These are phyloP conservation scores for Cercospora nicotianae DNA, from an alignment of 2,329 filamentous ascomycete species.

Conservation along the genomic window DNA sequence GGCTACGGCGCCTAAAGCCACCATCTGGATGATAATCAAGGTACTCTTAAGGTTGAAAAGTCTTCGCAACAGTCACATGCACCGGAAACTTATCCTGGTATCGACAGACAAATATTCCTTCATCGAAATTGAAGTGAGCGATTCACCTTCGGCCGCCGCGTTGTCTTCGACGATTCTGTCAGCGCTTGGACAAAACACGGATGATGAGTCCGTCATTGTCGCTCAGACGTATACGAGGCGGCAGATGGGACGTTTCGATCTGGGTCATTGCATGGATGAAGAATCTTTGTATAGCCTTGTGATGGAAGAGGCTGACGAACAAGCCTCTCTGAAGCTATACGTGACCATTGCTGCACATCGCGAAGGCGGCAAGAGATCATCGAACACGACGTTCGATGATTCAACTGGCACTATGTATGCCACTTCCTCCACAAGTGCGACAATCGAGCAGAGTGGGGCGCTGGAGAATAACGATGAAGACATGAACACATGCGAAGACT, in stretches of 20 bases:
- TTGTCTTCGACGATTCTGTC: neutral
- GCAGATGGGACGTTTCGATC: neutral
- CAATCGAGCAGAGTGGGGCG: too few relatives aligned
- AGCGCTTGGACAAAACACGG: neutral
- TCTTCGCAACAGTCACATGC: neutral
- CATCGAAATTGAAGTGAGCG: neutral
- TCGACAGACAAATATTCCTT: neutral
- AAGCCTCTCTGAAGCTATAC: neutral
- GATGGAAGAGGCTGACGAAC: neutral
- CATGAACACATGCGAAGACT: too few relatives aligned
- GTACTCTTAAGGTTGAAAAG: neutral
- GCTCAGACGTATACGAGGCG: neutral
- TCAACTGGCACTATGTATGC: too few relatives aligned
- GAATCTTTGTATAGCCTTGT: neutral
- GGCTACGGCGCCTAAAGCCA: neutral
- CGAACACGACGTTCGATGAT: too few relatives aligned
- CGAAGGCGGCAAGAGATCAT: too few relatives aligned
- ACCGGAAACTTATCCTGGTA: neutral
- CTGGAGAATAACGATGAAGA: too few relatives aligned
- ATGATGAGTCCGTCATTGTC: neutral
- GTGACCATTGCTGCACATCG: too few relatives aligned
- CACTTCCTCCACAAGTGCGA: too few relatives aligned
- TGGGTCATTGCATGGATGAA: neutral
- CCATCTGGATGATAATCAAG: neutral
- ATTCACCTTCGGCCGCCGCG: neutral